phyloP scores from a whole-genome alignment of 768 basidiomycete genomes.

The Pleurotus sapidus region DNA sequence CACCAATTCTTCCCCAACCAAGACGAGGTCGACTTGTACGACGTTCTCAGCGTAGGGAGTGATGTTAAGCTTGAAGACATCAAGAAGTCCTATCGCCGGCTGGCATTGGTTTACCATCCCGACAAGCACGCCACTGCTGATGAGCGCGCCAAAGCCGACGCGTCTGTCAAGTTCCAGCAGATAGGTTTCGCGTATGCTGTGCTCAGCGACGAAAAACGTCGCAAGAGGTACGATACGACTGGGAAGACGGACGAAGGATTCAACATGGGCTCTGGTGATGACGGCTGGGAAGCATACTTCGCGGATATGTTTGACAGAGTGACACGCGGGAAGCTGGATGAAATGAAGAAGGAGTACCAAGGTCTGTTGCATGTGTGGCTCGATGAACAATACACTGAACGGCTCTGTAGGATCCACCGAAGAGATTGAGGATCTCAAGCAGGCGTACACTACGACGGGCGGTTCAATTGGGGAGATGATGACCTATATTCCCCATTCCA shows the following conservation, averaged over 20 bases:
- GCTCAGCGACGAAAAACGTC: slow-evolving; percentile 72
- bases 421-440: slow-evolving; percentile 76
- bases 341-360: slow-evolving; percentile 94
- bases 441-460: slow-evolving; percentile 64
- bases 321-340: slow-evolving; percentile 82
- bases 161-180: slow-evolving; percentile 84
- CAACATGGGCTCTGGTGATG: slow-evolving; percentile 67
- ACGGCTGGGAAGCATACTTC: slow-evolving; percentile 96
- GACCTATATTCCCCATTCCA: slow-evolving; percentile 83
- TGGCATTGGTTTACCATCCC: slow-evolving; percentile 82
- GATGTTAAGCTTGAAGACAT: slow-evolving; percentile 65
- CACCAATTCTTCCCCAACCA: slow-evolving; percentile 74
- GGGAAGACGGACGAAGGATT: slow-evolving; percentile 84
- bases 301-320: slow-evolving; percentile 85
- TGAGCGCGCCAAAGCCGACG: slow-evolving; percentile 60
- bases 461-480: slow-evolving; percentile 85
- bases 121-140: slow-evolving; percentile 77
- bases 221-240: slow-evolving; percentile 78
- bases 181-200: slow-evolving; percentile 94
- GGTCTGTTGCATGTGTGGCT: slow-evolving; percentile 70
- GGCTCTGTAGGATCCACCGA: slow-evolving; percentile 69
- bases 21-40: slow-evolving; percentile 75
- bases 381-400: slow-evolving; percentile 73
- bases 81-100: slow-evolving; percentile 80
- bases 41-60: slow-evolving; percentile 55